phyloP scores from a whole-genome alignment of 805 yeast genomes.

The Monosporozyma siamensis region DNA sequence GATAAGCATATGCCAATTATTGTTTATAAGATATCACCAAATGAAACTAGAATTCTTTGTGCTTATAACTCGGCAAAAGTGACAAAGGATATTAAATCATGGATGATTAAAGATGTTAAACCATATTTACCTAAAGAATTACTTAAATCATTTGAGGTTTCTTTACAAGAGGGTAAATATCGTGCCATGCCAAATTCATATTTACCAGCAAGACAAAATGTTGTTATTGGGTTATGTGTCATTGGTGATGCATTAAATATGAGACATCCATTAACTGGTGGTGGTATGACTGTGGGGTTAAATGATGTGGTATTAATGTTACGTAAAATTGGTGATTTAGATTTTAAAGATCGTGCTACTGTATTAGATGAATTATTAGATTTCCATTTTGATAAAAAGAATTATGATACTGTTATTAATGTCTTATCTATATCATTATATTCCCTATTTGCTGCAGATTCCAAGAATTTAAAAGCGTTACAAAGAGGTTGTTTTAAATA shows the following conservation, averaged over 20 bases:
- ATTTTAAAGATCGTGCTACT: slow-evolving; percentile 45
- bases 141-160: slow-evolving; percentile 58
- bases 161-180: slow-evolving; percentile 49
- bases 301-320: slow-evolving; percentile 69
- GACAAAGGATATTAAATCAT: slow-evolving; percentile 59
- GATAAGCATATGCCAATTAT: slow-evolving; percentile 72
- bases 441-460: slow-evolving; percentile 82
- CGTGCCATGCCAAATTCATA: slow-evolving; percentile 92
- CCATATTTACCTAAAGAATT: slow-evolving; percentile 58
- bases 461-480: slow-evolving; percentile 50
- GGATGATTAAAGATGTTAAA: slow-evolving; percentile 51
- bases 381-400: slow-evolving; percentile 73
- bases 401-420: slow-evolving; percentile 74
- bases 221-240: slow-evolving; percentile 64
- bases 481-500: slow-evolving; percentile 87
- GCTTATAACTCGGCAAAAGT: slow-evolving; percentile 68
- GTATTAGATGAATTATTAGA: slow-evolving; percentile 49
- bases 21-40: slow-evolving; percentile 75
- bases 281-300: slow-evolving; percentile 97
- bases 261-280: slow-evolving; percentile 98
- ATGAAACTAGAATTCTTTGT: slow-evolving; percentile 81
- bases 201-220: slow-evolving; percentile 66
- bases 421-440: slow-evolving; percentile 86
- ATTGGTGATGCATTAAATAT: slow-evolving; percentile 92
- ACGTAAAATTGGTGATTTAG: slow-evolving; percentile 33